Evolutionary conservation across 805 yeast genomes (phyloP), one percentile per base, ranked within the genome.

Genomic region (Candida hungchunana): DNA sequence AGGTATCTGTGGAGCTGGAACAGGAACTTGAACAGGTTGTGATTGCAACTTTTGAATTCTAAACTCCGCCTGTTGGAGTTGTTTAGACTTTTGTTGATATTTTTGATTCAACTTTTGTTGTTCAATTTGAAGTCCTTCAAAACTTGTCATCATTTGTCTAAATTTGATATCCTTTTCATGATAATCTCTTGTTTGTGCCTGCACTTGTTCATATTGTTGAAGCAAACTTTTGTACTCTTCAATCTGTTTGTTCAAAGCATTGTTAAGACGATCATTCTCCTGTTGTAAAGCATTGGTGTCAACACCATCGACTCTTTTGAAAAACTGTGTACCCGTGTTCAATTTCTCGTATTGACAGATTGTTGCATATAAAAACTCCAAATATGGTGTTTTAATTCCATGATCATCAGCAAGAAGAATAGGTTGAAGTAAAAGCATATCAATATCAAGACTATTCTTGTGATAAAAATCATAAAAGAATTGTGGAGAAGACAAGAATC

Each of bases 381-480:
- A 67, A 56, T 89, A 89, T 2, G 97, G 96, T 1, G 96, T 86
- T 56, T 82, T 81, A 36, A 87, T 79, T 32, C 82, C 79, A 54
- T 75, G 75, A 55, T 88, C 96, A 62, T 88, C 96, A n/a, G 93
- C 95, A 39, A 88, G 66, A 37, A 89, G 64, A 34, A 89, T 89
- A 5, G 96, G 95, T 54, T 87, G 95, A 43, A 89, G 70, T 36
- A 89, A 63, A 28, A 87, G 64, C 53, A 87, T 67, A 62, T 89
- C 97, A 27, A 83, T 66, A 42, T 81, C 77, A 41, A 85, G 58
- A 29, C 74, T 76, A 47, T 74, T 54, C 55, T 71, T 68, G 48
- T 73, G 64, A 54, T 63, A 72, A 51, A 76, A 85, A 51, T 81
- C 79, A 58, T 78, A 86, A 44, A 82, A 80, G 36, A 82, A 62